phyloP scores from a whole-genome alignment of 2,329 filamentous ascomycete genomes.

The Fusarium praegraminearum region DNA sequence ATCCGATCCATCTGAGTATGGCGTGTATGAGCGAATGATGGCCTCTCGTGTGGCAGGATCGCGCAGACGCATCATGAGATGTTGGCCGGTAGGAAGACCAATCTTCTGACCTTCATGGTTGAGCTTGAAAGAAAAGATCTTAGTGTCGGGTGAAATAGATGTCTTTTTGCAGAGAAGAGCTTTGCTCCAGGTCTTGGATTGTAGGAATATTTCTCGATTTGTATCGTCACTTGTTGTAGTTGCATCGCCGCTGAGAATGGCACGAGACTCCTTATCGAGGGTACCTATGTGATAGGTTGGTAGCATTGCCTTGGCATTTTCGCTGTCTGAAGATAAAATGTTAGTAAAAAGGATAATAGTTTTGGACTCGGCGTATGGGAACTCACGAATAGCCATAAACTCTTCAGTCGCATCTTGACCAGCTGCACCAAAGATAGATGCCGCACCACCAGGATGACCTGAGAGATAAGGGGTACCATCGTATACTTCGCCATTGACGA shows the following conservation, averaged over 20 bases:
- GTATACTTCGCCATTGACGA: slow-evolving; percentile 89
- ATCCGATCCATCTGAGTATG: slow-evolving; percentile 73
- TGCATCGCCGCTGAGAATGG: slow-evolving; percentile 63
- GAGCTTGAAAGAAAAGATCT: slow-evolving; percentile 84
- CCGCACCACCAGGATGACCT: slow-evolving; percentile 86
- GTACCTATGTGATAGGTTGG: slow-evolving; percentile 84
- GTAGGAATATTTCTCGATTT: slow-evolving; percentile 74
- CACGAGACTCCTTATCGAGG: slow-evolving; percentile 69
- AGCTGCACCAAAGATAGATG: slow-evolving; percentile 86
- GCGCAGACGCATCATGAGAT: slow-evolving; percentile 84
- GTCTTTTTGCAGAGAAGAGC: slow-evolving; percentile 76
- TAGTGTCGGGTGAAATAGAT: slow-evolving; percentile 80
- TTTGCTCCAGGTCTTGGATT: slow-evolving; percentile 79
- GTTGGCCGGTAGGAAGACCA: slow-evolving; percentile 86
- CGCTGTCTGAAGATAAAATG: slow-evolving; percentile 73
- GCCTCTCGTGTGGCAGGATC: slow-evolving; percentile 77
- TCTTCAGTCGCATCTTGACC: slow-evolving; percentile 87
- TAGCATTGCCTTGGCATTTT: slow-evolving; percentile 94
- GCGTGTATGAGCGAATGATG: slow-evolving; percentile 89
- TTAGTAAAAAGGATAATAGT: slow-evolving; percentile 39
- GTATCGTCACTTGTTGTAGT: slow-evolving; percentile 52
- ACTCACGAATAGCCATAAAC: slow-evolving; percentile 90
- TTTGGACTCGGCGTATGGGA: neutral
- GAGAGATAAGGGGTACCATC: slow-evolving; percentile 85
- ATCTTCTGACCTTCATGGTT: slow-evolving; percentile 76